Evolutionary conservation across 768 basidiomycete genomes (phyloP), one percentile per base, ranked within the genome.

Genomic region (Phylloporus sp.): DNA sequence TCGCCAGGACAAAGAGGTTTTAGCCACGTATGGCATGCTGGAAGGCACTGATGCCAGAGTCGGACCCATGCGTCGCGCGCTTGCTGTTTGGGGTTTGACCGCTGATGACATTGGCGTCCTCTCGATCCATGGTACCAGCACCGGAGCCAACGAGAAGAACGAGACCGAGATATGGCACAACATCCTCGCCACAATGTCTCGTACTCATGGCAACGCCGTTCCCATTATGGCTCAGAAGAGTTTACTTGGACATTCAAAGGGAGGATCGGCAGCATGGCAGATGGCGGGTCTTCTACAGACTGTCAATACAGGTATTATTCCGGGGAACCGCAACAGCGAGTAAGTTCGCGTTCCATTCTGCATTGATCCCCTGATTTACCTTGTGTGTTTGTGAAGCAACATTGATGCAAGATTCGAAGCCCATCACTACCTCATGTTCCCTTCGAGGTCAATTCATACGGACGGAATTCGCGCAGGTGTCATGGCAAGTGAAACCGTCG

Each of bases 211-310:
- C 48, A 98, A 98, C 69, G 94, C 95, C n/a, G 86, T 95, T 42
- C 97, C 97, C 5, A 85, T 97, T 63, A 88, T 98, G 70, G 93
- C 97, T 3, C 97, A 98, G 72, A 99, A 99, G 80, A 92, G 88
- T 69, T 78, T 99, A 45, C 87, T 95, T 27, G 97, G 97, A 54
- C 95, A 99, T 67, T 86, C 95, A 11, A 99, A 99, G 78, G 97
- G 97, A 70, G 97, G 95, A 54, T 91, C 97, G n/a, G 95, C 95
- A 49, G 90, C 94, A 2, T 97, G 94, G 95, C 91, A 94, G 73
- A 82, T 97, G 79, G 86, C 85, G 61, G 97, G 97, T 59, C 77
- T 98, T 49, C 71, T 93, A 49, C 94, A 99, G 69, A 84, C 85
- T 11, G 79, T 99, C 55, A 78, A 76, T 56, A 83, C 84, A 40